Conservation (phyloP, 352 stramenopile genomes). For the Phytophthora sojae region DNA sequence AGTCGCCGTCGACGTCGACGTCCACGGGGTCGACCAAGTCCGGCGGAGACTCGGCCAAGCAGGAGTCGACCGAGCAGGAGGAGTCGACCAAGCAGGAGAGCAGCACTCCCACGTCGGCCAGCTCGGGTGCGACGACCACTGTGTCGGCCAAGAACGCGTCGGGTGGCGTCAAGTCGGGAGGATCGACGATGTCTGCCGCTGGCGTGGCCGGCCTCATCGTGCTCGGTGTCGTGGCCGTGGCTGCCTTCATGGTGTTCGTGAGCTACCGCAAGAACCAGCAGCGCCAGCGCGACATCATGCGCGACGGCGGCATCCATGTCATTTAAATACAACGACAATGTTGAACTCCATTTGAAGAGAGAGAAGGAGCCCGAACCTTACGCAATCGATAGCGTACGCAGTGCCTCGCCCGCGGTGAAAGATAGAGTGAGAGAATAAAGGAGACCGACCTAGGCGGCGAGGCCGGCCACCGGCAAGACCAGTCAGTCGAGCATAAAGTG, state of each 20-base stretch:
- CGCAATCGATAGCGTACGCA: conserved; percentile 17
- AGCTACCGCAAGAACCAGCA: conserved; percentile 86
- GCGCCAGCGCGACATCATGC: conserved; percentile 76
- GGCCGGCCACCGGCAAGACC: conserved; percentile 4
- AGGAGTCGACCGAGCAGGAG: conserved; percentile 13
- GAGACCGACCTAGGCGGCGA: not conserved
- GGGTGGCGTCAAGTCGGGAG: conserved; percentile 13
- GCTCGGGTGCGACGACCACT: conserved; percentile 18
- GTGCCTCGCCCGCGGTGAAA: conserved; percentile 11
- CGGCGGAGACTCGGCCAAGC: conserved; percentile 8
- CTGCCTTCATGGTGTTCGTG: conserved; percentile 58
- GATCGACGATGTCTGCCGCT: conserved; percentile 45
- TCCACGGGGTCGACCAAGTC: conserved; percentile 10
- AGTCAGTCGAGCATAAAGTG: conserved; percentile 17
- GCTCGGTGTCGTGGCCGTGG: conserved; percentile 64
- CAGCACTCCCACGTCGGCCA: conserved; percentile 1
- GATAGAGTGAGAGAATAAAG: conserved; percentile 10
- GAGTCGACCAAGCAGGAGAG: conserved; percentile 19
- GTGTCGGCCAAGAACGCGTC: conserved; percentile 59
- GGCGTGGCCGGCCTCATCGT: conserved; percentile 66
- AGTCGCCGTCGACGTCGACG: conserved; percentile 19
- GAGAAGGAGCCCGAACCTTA: conserved; percentile 4
- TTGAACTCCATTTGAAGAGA: too few species aligned
- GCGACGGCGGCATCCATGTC: conserved; percentile 53
- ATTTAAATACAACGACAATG: conserved; percentile 29